Evolutionary conservation across 1,139 yeast genomes (phyloP).

Genomic region (Saccharomyces hybrid): DNA sequence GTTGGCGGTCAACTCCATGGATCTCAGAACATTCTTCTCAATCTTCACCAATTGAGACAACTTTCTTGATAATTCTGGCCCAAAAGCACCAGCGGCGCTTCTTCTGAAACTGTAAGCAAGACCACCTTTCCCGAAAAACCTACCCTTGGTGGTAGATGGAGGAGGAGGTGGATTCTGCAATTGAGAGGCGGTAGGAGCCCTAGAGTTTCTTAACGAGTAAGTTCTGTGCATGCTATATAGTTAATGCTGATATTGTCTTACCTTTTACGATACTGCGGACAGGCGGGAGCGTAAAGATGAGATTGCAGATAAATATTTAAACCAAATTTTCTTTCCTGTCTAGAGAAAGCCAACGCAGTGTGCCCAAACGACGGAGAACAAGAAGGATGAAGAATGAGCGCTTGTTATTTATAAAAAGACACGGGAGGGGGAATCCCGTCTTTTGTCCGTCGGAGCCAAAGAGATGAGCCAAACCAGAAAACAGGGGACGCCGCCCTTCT

Average conservation of each 20-base stretch:
- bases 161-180: conserved; percentile 94
- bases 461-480: background rate
- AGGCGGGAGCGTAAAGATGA: background rate
- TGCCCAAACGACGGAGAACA: background rate
- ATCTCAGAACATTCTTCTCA: conserved; percentile 94
- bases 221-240: conserved; percentile 79
- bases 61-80: conserved; percentile 91
- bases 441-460: background rate
- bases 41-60: conserved; percentile 85
- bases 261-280: background rate
- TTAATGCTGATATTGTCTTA: background rate
- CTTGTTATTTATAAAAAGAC: background rate
- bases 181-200: conserved; percentile 97
- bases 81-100: conserved; percentile 85
- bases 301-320: background rate
- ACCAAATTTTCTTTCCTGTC: background rate
- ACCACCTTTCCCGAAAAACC: conserved; percentile 88
- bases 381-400: background rate
- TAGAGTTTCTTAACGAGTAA: conserved; percentile 85
- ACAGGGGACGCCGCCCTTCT: conserved; percentile 1
- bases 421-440: conserved; percentile 1
- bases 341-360: background rate
- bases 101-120: conserved; percentile 76
- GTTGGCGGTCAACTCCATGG: conserved; percentile 85
- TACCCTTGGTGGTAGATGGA: conserved; percentile 77